phyloP scores from a whole-genome alignment of 2,329 filamentous ascomycete species.

The Hansfordia pulvinata region DNA sequence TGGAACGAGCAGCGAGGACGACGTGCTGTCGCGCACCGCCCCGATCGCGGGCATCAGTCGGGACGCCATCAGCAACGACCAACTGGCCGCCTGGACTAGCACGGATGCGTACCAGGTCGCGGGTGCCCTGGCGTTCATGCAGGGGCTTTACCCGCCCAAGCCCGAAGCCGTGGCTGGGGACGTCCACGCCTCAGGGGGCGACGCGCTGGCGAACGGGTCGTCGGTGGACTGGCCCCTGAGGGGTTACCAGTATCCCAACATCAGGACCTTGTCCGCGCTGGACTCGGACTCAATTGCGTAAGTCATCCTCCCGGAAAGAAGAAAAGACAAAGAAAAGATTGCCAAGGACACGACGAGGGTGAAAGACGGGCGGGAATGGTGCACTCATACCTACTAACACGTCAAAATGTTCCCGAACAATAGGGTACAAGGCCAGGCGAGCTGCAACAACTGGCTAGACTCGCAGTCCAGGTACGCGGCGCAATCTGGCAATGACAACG shows the following conservation, averaged over 20 bases:
- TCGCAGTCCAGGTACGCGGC: too few species aligned
- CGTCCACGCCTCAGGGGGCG: constrained; percentile 21
- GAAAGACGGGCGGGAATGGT: too few species aligned
- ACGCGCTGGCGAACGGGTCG: constrained; percentile 46
- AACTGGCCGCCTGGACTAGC: constrained; percentile 27
- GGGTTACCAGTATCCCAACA: constrained; percentile 69
- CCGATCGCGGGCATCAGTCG: constrained; percentile 27
- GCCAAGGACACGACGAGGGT: too few species aligned
- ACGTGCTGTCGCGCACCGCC: constrained; percentile 14
- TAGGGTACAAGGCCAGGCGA: constrained; percentile 23
- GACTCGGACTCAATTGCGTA: constrained; percentile 33
- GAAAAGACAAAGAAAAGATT: too few species aligned
- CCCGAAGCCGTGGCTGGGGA: constrained; percentile 22
- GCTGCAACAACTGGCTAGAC: constrained; percentile 23
- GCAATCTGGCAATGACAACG: constrained; percentile 6
- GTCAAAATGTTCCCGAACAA: too few species aligned
- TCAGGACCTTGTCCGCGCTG: constrained; percentile 35
- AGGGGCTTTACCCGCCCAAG: constrained; percentile 71
- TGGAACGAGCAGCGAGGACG: constrained; percentile 8
- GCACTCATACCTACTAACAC: too few species aligned
- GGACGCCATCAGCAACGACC: constrained; percentile 32
- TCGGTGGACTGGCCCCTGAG: constrained; percentile 50
- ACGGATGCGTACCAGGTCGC: constrained; percentile 39
- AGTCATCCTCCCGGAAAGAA: too few species aligned
- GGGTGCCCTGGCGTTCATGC: constrained; percentile 65